Evolutionary conservation across 177 flowering plant genomes (phyloP).

Genomic region (Vitis hybrid): DNA sequence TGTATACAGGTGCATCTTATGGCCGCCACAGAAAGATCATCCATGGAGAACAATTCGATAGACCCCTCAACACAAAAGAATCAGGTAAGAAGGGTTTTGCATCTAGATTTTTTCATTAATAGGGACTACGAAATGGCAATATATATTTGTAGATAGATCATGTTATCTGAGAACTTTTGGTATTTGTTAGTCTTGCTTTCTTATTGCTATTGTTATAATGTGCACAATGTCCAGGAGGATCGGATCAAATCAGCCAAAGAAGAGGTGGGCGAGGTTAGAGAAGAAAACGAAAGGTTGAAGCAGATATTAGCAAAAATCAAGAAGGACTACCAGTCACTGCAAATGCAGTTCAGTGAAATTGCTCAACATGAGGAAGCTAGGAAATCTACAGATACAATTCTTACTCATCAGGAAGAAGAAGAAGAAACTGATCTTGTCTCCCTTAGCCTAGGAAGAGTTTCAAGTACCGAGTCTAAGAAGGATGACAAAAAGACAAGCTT

Average conservation of each 20-base stretch:
- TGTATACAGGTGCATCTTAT: too few relatives aligned
- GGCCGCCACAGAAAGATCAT: too few relatives aligned
- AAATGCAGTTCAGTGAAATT: conserved; percentile 26
- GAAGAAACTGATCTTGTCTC: conserved; percentile 25
- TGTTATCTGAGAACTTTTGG: too few relatives aligned
- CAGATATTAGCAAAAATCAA: conserved; percentile 20
- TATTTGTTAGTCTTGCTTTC: too few relatives aligned
- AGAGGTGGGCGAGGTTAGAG: conserved; percentile 40
- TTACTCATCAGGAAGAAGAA: conserved; percentile 8
- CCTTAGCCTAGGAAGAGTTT: conserved; percentile 41
- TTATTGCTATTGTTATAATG: too few relatives aligned
- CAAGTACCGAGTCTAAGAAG: conserved; percentile 12
- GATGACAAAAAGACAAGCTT: conserved; percentile 12
- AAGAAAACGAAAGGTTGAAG: conserved; percentile 43
- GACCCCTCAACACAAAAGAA: too few relatives aligned
- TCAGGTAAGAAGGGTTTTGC: too few relatives aligned
- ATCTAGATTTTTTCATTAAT: too few relatives aligned
- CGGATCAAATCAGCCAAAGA: conserved; percentile 34
- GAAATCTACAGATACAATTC: neutral
- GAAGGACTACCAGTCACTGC: conserved; percentile 37
- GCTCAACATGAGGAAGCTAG: conserved; percentile 18
- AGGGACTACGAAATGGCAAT: too few relatives aligned
- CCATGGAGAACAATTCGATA: too few relatives aligned
- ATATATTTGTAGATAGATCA: too few relatives aligned
- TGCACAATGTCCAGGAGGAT: conserved; percentile 18